Base-by-base conservation (phyloP, 1,284 basidiomycete genomes). In the Athelia sp. region DNA sequence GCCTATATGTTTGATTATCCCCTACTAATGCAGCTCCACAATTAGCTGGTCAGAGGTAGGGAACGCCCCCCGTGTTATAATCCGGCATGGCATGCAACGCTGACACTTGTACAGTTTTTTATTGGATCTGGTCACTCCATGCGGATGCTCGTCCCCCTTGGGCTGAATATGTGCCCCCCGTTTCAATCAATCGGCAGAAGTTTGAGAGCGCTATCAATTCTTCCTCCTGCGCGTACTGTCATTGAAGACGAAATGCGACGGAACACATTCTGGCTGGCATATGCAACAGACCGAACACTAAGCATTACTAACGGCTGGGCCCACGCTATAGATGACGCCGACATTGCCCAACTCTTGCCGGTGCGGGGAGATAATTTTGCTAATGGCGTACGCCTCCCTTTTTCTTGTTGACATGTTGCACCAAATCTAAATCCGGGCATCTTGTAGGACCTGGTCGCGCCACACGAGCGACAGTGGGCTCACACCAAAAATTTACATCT, bases 191-290 rank as follows among this genome's bases (percentile, higher is more conserved):
- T 84, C 38, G 70, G 78, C 4, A 78, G 78, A 43, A 70, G 72
- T 10, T 63, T 73, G 36, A 68, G 78, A 21, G 73, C 79, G 0
- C 68, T 77, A 21, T 79, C 82, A 9, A 76, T 87, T 45, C 63
- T 87, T 18, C 69, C 75, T 1, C 71, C 79, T 3, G 79, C 85
- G 10, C 68, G 70, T 36, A 82, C 74, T 45, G 74, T 81, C 1
- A 67, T 82, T 8, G 85, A 89, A 61, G 85, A 87, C 45, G 86
- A 88, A 63, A 78, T 70, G 38, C 71, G 85, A 50, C 71, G 85
- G 48, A 88, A 87, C 58, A 73, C 79, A 1, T 88, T 88, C 58
- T 90, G 86, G 86, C 61, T 81, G 55, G 81, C 82, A 3, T 87
- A 87, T 58, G 72, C 80, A 6, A 73, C 75, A 44, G 86, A 88